phyloP scores from a whole-genome alignment of 2,329 filamentous ascomycete species.

The Arthroderma sp. region DNA sequence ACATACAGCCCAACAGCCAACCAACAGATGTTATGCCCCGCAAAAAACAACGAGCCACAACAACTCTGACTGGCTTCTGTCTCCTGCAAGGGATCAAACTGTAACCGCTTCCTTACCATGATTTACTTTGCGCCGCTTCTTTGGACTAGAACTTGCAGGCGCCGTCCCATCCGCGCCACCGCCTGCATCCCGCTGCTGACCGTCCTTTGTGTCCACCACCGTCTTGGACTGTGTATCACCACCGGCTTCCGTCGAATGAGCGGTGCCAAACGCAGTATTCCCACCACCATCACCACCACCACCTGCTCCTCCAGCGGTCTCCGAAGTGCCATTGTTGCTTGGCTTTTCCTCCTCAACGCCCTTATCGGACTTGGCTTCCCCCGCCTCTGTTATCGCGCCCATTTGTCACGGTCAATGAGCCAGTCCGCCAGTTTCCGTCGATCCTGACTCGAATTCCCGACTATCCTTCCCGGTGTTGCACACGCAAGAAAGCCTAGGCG shows the following conservation, averaged over 20 bases:
- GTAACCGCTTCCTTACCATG: slow-evolving; percentile 50
- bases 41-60: too few species aligned
- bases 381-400: slow-evolving; percentile 10
- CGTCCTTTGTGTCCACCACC: slow-evolving; percentile 18
- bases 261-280: slow-evolving; percentile 5
- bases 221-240: slow-evolving; percentile 17
- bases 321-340: slow-evolving; percentile 17
- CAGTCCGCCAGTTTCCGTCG: slow-evolving; percentile 1
- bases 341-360: slow-evolving; percentile 7
- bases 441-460: neutral
- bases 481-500: slow-evolving; percentile 4
- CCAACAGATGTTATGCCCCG: too few species aligned
- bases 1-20: too few species aligned
- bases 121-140: slow-evolving; percentile 81
- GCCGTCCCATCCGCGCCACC: slow-evolving; percentile 18
- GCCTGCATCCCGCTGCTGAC: slow-evolving; percentile 18
- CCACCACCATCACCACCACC: slow-evolving; percentile 1
- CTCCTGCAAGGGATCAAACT: too few species aligned
- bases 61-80: too few species aligned
- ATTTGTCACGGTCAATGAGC: slow-evolving; percentile 3
- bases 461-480: slow-evolving; percentile 8
- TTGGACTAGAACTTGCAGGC: slow-evolving; percentile 43
- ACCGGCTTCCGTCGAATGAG: slow-evolving; percentile 6
- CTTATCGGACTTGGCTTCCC: slow-evolving; percentile 6
- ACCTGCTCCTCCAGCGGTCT: slow-evolving; percentile 11